Base-by-base conservation (phyloP, 345 rosid genomes). In the Atalantia buxifolia region DNA sequence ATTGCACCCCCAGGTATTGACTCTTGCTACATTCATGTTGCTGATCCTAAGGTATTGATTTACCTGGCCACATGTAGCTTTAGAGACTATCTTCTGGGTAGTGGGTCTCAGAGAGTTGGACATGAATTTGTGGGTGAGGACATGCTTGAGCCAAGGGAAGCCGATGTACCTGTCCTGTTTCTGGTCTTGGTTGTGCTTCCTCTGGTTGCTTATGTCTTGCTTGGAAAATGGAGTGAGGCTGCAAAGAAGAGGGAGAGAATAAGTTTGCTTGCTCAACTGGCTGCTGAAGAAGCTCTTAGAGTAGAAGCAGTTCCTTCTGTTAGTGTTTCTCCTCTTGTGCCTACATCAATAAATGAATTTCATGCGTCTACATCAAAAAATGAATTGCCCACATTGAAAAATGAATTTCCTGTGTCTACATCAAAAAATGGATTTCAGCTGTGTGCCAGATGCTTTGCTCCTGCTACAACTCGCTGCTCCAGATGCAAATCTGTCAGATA, bases 141-240 rank as follows among this genome's bases (percentile, higher is more conserved):
- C 92, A 93, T 93, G 98, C 98, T 93, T 50, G 91, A 93, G 87
- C 94, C 98, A 89, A 93, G 93, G 93, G 96, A 87, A 88, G 92
- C 91, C 79, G 94, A 92, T 82, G 72, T 93, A 82, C 94, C 94
- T 61, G 77, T 81, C 85, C 84, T 93, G 80, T 90, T 93, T 84
- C 85, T 93, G 78, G 89, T 93, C 81, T 85, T 93, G 90, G 93
- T 92, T 68, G 94, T 93, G 83, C 90, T 92, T 85, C 98, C 98
- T 75, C 86, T 93, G 73, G 90, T 88, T 81, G 88, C 86, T 74
- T 92, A 93, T 80, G 63, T 90, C 69, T 84, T 93, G 73, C 91
- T 93, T 76, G 98, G 98, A 64, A 92, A 88, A 90, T 93, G 98
- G 98, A 87, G 94, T 86, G 94, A 91, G 68, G 78, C 83, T 84